phyloP scores from a whole-genome alignment of 176 grass and related monocot genomes.

The Lolium multiflorum region DNA sequence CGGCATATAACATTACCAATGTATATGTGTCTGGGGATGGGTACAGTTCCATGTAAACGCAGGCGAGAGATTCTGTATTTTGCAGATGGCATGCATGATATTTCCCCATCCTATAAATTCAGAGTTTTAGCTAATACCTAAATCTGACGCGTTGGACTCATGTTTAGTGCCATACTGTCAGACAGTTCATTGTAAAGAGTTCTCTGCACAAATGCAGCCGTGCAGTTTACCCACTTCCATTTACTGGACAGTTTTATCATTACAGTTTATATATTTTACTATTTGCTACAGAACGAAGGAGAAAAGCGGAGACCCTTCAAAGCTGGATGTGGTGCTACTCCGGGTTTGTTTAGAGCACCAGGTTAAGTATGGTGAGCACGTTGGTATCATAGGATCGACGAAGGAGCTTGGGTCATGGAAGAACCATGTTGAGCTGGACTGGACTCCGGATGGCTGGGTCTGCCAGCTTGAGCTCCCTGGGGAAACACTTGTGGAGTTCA shows the following conservation, averaged over 20 bases:
- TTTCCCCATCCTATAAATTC: neutral
- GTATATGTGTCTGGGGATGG: neutral
- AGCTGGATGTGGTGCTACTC: conserved; percentile 48
- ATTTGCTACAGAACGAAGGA: conserved; percentile 60
- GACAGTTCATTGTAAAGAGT: neutral
- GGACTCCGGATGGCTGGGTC: conserved; percentile 81
- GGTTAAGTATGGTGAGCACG: conserved; percentile 88
- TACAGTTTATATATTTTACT: neutral
- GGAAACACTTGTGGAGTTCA: conserved; percentile 64
- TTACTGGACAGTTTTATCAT: conserved; percentile 13
- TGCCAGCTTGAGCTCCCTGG: conserved; percentile 64
- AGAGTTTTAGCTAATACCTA: neutral
- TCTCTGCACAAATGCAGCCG: neutral
- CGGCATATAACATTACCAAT: no score
- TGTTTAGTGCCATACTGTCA: no score
- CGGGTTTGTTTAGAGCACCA: conserved; percentile 71
- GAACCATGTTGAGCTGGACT: conserved; percentile 65
- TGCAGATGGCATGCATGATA: neutral
- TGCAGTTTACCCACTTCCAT: neutral
- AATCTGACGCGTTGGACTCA: no score
- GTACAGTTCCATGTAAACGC: neutral
- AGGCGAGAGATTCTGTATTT: neutral
- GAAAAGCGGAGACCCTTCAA: conserved; percentile 38
- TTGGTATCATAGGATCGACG: conserved; percentile 70
- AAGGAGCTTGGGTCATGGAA: conserved; percentile 86